Evolutionary conservation across 1,284 basidiomycete species (phyloP).

Genomic region (Tilletia caries): DNA sequence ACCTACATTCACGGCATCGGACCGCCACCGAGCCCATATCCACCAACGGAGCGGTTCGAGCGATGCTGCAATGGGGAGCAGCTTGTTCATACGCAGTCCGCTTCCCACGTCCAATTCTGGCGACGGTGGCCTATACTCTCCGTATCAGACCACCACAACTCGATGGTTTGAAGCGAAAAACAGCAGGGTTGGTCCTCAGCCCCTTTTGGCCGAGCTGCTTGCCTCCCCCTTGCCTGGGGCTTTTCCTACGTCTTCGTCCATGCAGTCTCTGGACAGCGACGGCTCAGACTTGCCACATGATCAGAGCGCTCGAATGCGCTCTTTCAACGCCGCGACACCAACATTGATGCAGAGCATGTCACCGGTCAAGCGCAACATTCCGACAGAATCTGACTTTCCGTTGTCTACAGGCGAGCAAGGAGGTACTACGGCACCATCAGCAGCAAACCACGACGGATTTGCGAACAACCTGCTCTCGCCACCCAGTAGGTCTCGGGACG

Average conservation of each 20-base stretch:
- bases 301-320: neutral
- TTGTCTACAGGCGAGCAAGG: neutral
- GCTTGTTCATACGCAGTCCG: neutral
- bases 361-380: neutral
- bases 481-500: neutral
- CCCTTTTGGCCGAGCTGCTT: neutral
- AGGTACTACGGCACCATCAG: no score
- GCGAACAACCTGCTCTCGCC: neutral
- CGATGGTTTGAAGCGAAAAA: neutral
- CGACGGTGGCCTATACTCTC: neutral
- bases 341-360: neutral
- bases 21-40: neutral
- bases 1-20: no score
- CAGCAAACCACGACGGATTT: neutral
- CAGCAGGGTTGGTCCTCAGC: neutral
- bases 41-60: constrained; percentile 5
- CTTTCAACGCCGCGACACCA: neutral
- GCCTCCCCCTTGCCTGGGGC: neutral
- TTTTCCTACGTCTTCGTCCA: neutral
- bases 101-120: neutral
- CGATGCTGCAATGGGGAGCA: constrained; percentile 6
- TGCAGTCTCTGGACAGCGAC: neutral
- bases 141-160: neutral
- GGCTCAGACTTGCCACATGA: neutral
- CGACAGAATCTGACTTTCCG: neutral